Conservation (phyloP, 2,329 filamentous ascomycete genomes). For the Botrytis deweyae region DNA sequence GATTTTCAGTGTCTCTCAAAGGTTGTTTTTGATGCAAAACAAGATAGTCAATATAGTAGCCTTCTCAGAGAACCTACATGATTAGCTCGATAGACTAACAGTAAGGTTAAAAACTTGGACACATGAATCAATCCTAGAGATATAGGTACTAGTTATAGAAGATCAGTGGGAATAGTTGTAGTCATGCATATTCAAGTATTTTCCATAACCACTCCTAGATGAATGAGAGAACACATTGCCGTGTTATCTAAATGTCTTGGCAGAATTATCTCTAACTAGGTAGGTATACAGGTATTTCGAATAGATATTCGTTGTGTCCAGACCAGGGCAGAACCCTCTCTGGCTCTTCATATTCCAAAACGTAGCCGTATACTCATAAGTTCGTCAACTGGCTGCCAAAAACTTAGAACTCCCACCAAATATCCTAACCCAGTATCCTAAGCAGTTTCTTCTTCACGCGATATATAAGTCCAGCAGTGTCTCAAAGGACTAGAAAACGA, state of each 20-base stretch:
- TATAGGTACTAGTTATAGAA: too few relatives aligned
- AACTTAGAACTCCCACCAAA: background rate
- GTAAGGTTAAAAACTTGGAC: too few relatives aligned
- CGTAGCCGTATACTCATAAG: background rate
- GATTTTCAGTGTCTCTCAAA: background rate
- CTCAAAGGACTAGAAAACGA: conserved; percentile 7
- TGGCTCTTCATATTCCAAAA: background rate
- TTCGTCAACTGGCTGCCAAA: fast-evolving
- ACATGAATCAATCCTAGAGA: too few relatives aligned
- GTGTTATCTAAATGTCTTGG: background rate
- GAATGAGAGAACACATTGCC: too few relatives aligned
- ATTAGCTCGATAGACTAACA: background rate
- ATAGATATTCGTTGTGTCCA: background rate
- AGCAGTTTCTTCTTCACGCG: background rate
- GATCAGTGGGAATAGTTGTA: fast-evolving
- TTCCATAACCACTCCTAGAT: background rate
- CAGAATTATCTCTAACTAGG: background rate
- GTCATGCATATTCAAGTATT: background rate
- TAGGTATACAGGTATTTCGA: too few relatives aligned
- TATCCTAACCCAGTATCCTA: background rate
- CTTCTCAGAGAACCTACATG: too few relatives aligned
- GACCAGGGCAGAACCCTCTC: background rate
- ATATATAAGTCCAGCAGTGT: background rate
- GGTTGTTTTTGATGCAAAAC: background rate
- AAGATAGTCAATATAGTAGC: too few relatives aligned